phyloP scores from a whole-genome alignment of 2,329 filamentous ascomycete species.

The Mollisia scopiformis region DNA sequence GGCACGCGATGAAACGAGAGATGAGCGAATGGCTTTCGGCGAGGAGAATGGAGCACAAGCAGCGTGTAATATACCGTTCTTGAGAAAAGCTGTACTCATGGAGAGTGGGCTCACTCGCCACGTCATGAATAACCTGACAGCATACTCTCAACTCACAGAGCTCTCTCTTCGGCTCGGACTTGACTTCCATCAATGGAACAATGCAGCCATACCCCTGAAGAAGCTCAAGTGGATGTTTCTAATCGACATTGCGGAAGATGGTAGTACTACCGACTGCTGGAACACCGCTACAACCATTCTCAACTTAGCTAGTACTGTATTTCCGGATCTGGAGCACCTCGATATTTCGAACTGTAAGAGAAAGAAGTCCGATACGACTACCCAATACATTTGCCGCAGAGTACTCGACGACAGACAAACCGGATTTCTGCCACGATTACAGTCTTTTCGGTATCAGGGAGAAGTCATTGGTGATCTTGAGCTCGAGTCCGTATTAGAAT shows the following conservation, averaged over 20 bases:
- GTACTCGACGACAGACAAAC: neutral
- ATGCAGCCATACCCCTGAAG: neutral
- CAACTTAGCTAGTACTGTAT: neutral
- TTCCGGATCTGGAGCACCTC: neutral
- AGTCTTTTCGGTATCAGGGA: neutral
- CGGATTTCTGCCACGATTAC: neutral
- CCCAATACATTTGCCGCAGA: neutral
- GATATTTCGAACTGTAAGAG: neutral
- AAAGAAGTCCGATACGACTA: neutral
- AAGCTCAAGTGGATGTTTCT: neutral
- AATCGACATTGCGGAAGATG: neutral
- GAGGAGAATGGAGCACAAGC: slow-evolving; percentile 2
- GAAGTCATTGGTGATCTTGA: neutral
- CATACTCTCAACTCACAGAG: neutral
- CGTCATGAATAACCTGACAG: neutral
- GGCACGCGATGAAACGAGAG: neutral
- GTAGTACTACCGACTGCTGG: neutral
- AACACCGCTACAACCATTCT: neutral
- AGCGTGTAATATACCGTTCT: neutral
- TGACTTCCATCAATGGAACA: neutral
- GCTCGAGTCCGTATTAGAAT: slow-evolving; percentile 1
- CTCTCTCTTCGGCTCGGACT: neutral
- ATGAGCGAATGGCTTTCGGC: slow-evolving; percentile 4
- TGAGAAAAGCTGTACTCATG: neutral
- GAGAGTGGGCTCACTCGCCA: slow-evolving; percentile 1